phyloP scores from a whole-genome alignment of 768 basidiomycete genomes.

The Tubosaeta sp. region DNA sequence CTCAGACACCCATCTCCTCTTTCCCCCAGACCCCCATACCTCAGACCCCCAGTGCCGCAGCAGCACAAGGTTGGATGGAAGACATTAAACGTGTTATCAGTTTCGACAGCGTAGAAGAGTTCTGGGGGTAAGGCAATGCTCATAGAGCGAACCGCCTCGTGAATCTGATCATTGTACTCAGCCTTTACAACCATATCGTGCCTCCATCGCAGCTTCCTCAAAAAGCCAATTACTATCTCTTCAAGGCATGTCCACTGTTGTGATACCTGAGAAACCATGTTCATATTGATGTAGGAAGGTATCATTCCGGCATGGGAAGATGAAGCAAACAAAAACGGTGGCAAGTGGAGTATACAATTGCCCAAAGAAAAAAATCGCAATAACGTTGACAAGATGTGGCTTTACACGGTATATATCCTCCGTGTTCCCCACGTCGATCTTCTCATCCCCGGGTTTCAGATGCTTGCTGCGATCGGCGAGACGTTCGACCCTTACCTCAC shows the following conservation, averaged over 20 bases:
- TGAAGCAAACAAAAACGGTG: slow-evolving; percentile 92
- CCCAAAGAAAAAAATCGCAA: slow-evolving; percentile 90
- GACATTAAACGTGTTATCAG: slow-evolving; percentile 95
- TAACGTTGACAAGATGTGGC: slow-evolving; percentile 93
- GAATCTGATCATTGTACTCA: slow-evolving; percentile 30
- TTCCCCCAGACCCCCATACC: slow-evolving; percentile 72
- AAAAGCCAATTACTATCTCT: slow-evolving; percentile 99
- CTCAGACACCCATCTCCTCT: slow-evolving; percentile 76
- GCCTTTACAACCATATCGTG: slow-evolving; percentile 95
- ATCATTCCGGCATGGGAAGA: slow-evolving; percentile 99
- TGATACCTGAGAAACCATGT: background rate
- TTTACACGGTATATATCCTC: slow-evolving; percentile 73
- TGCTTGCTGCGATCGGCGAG: slow-evolving; percentile 99
- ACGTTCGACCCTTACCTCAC: slow-evolving; percentile 90
- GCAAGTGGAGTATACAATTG: slow-evolving; percentile 98
- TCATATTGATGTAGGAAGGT: slow-evolving; percentile 56
- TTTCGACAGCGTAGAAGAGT: slow-evolving; percentile 97
- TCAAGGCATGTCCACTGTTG: slow-evolving; percentile 62
- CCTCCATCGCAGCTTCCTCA: slow-evolving; percentile 88
- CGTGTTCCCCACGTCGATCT: background rate
- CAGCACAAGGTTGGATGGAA: slow-evolving; percentile 96
- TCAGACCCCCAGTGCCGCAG: slow-evolving; percentile 66
- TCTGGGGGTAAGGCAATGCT: slow-evolving; percentile 79
- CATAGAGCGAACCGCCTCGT: background rate
- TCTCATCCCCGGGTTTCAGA: slow-evolving; percentile 48